These are phyloP conservation scores for Phlebiopsis flavidoalba DNA, from an alignment of 768 basidiomycete genomes.

Conservation along the genomic window DNA sequence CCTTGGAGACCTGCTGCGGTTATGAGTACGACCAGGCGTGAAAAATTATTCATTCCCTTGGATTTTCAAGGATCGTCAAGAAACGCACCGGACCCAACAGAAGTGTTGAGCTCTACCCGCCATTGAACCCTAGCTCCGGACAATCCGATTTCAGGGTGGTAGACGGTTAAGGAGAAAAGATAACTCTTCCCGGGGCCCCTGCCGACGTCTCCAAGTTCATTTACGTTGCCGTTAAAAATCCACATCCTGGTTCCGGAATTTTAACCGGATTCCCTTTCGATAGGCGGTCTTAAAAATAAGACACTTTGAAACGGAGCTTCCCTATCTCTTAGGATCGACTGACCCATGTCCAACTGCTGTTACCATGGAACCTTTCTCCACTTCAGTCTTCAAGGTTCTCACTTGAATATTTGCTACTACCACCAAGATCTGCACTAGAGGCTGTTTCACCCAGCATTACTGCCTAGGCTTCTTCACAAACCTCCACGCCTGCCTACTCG, in stretches of 20 bases:
- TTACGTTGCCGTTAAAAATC: constrained; percentile 67
- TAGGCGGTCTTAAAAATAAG: constrained; percentile 58
- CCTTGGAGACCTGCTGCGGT: constrained; percentile 79
- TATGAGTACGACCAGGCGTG: constrained; percentile 72
- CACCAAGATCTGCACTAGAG: constrained; percentile 86
- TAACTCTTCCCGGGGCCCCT: constrained; percentile 72
- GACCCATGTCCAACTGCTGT: constrained; percentile 84
- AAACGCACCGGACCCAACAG: constrained; percentile 67
- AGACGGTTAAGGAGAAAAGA: constrained; percentile 76
- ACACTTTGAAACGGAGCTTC: constrained; percentile 68
- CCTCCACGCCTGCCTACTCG: constrained; percentile 78
- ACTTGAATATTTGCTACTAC: constrained; percentile 87
- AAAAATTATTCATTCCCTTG: constrained; percentile 69
- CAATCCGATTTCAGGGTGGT: constrained; percentile 70
- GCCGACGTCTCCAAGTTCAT: constrained; percentile 56
- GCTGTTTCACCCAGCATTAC: constrained; percentile 69
- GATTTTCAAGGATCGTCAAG: constrained; percentile 79
- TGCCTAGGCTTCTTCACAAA: constrained; percentile 75
- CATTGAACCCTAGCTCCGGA: constrained; percentile 71
- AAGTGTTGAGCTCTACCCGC: constrained; percentile 67
- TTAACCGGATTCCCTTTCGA: constrained; percentile 78
- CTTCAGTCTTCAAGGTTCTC: constrained; percentile 85
- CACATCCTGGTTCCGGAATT: constrained; percentile 75
- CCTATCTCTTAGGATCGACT: constrained; percentile 81
- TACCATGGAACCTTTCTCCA: constrained; percentile 86